These are phyloP conservation scores for Solanum virginianum DNA, from an alignment of 257 asterid species.

Conservation along the genomic window DNA sequence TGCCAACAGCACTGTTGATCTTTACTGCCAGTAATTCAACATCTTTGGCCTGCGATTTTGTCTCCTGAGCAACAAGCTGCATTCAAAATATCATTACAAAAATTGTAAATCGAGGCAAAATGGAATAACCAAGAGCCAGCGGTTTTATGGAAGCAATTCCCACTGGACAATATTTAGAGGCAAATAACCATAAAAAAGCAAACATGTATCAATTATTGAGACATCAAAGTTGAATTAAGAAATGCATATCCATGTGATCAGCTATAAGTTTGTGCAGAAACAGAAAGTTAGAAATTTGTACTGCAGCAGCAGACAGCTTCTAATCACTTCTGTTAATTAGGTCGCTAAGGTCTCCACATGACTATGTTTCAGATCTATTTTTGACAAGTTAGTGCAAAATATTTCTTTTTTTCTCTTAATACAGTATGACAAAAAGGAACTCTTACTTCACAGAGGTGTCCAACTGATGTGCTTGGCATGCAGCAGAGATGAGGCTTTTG, in stretches of 20 bases:
- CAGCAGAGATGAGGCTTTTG: slow-evolving; percentile 15
- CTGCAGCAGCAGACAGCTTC: neutral
- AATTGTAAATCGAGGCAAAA: neutral
- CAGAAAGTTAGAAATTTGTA: neutral
- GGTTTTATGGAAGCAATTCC: neutral
- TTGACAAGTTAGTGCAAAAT: neutral
- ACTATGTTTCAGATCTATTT: neutral
- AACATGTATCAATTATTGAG: neutral
- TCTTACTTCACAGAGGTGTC: slow-evolving; percentile 16
- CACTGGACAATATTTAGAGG: neutral
- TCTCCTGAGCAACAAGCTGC: slow-evolving; percentile 17
- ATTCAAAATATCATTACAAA: neutral
- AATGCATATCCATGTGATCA: neutral
- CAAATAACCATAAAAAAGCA: neutral
- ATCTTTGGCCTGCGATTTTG: slow-evolving; percentile 5
- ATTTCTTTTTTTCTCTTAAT: neutral
- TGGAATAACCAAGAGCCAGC: neutral
- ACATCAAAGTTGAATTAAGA: neutral
- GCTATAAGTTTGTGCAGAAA: neutral
- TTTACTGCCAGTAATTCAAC: slow-evolving; percentile 8
- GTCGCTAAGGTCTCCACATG: neutral
- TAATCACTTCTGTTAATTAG: neutral
- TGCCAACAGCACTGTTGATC: neutral
- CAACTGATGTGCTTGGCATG: slow-evolving; percentile 8
- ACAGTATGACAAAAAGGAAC: neutral